Conservation (phyloP, 176 grass and related monocot species). For the Eremochloa ophiuroides region DNA sequence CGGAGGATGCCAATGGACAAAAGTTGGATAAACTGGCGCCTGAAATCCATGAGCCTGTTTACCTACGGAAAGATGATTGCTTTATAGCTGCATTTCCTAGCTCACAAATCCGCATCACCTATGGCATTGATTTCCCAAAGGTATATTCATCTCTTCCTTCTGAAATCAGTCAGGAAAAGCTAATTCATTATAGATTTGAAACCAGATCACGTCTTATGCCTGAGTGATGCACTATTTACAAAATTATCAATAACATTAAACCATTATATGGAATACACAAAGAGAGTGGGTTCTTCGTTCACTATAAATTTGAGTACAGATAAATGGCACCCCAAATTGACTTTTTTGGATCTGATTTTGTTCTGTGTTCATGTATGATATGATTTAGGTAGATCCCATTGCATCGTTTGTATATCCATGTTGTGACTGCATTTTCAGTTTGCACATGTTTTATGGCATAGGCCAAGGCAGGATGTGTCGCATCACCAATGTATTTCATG, state of each 20-base stretch:
- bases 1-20: conserved; percentile 42
- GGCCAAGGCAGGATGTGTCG: background rate
- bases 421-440: background rate
- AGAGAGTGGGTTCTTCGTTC: background rate
- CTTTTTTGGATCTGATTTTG: conserved; percentile 4
- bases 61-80: conserved; percentile 49
- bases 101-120: conserved; percentile 54
- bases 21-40: conserved; percentile 61
- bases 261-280: background rate
- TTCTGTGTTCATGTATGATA: background rate
- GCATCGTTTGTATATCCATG: background rate
- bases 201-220: background rate
- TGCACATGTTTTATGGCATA: background rate
- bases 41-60: conserved; percentile 56
- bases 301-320: background rate
- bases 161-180: background rate
- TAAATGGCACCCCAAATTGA: background rate
- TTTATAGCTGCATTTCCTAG: conserved; percentile 87
- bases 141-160: conserved; percentile 24
- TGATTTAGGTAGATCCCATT: background rate
- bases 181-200: background rate
- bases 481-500: background rate
- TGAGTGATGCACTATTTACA: no score
- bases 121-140: conserved; percentile 81
- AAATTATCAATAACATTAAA: background rate